Evolutionary conservation across 306 rosid species (phyloP), one percentile per base, ranked within the genome.

Genomic region (Cucurbita ficifolia): DNA sequence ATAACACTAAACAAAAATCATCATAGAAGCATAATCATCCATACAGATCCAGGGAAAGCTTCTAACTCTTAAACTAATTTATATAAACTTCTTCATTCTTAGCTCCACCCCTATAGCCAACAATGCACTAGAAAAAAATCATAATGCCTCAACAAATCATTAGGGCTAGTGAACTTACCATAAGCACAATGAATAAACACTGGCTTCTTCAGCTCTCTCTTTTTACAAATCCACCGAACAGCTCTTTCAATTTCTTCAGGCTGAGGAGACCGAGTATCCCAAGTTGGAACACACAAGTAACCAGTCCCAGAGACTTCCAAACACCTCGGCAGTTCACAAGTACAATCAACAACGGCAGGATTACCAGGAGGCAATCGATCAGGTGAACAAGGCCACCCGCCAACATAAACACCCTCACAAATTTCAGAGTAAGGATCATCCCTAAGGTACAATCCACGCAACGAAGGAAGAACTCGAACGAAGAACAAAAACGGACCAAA

Each of bases 141-240:
- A 35, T 13, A 71, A 43, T 18, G 14, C 9, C 36, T 50, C 10
- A 36, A 50, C 33, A 52, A 72, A 72, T 52, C 51, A 35, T 2
- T 62, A 18, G 22, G 13, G 13, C 36, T 8, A 6, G 9, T 39
- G 29, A 4, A 48, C 76, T 38, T 83, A 90, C 96, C 97, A 70
- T 90, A 89, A 40, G 98, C 98, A 70, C 98, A 90, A 75, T 94
- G 98, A 60, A 94, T 82, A 51, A 90, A 90, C 73, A 94, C 82
- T 4, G 96, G 95, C 59, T 68, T 86, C 4, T 86, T 85, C 79
- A 80, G 86, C 24, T 82, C 89, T 81, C 91, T 87, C 85, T 89
- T 84, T 0, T 86, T 79, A 45, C 58, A 73, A 69, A 95, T 94
- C 98, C 98, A 94, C 75, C 87, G 87, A 35, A 90, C 90, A 51